A percentile compares a stretch with the other conserved stretches of the same genome.
Conservation (phyloP, 1,284 basidiomycete species). For the Boletus semigastroideus region DNA sequence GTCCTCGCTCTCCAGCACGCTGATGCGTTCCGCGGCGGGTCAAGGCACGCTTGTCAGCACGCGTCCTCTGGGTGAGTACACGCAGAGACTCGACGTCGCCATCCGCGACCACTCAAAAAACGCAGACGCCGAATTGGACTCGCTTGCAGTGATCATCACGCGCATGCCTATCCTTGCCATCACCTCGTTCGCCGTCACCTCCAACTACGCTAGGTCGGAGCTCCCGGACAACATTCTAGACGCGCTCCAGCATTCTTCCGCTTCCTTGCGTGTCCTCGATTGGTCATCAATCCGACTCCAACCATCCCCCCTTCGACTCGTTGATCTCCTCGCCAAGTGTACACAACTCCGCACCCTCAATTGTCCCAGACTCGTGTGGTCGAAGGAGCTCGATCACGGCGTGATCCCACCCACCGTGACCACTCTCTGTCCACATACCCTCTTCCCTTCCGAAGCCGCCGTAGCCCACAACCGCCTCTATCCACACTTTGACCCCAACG, state of each 20-base stretch:
- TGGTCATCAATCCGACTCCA: conserved; percentile 5
- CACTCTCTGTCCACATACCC: conserved; percentile 12
- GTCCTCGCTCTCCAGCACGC: conserved; percentile 22
- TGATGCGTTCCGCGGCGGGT: conserved; percentile 16
- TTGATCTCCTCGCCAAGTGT: conserved; percentile 13
- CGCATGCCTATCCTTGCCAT: conserved; percentile 32
- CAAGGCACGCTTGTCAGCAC: conserved; percentile 7
- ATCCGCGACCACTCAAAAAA: conserved; percentile 25
- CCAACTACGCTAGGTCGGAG: neutral
- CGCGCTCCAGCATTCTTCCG: conserved; percentile 13
- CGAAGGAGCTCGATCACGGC: neutral
- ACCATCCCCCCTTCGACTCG: neutral
- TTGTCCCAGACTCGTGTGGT: conserved; percentile 13
- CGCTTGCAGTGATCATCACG: conserved; percentile 23
- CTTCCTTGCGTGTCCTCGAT: conserved; percentile 24
- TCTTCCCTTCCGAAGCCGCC: neutral
- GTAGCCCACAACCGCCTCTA: neutral
- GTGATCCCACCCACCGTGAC: conserved; percentile 18
- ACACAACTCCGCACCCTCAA: conserved; percentile 24
- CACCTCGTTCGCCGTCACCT: conserved; percentile 21
- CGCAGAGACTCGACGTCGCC: conserved; percentile 36
- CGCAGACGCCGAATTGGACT: conserved; percentile 2
- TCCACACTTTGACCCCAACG: neutral
- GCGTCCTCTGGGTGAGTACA: conserved; percentile 28
- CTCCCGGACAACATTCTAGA: conserved; percentile 12